Base-by-base conservation (phyloP, 768 basidiomycete species). In the Suillus luteus region DNA sequence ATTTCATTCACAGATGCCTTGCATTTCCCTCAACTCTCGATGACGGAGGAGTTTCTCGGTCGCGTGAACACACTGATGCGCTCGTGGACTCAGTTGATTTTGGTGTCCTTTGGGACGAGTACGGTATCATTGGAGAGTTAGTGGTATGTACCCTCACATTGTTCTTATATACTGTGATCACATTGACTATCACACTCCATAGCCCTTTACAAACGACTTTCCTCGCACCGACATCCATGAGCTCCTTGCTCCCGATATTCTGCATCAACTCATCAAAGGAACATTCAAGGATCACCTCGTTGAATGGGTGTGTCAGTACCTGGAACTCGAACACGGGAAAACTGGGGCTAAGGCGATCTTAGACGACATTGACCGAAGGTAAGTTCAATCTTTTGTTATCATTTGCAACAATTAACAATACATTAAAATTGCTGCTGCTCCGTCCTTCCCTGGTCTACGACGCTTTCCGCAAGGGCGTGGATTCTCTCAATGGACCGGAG, bases 211-310 rank as follows among this genome's bases (percentile, higher is more conserved):
- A 5, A 48, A 48, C 4, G 2, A 48, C 22, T 51, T 51, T 31
- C 27, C 27, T 51, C n/a, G 12, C 5, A 11, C 46, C 22, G 5
- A 48, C 22, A 48, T 66, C 24, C 60, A 66, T 17, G 40, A 64
- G 48, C 40, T 64, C 24, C 54, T 65, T 14, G 11, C 61, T 11
- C 64, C 64, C 12, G 12, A 65, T 31, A 44, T 62, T 5, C 55
- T 62, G 80, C 43, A 44, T 10, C 43, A 44, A 3, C 43, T 44
- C 19, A 44, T 44, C 19, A 44, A 44, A 44, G 43, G 79, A 10
- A 73, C 70, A 1, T 81, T 80, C 67, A 80, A 80, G 60, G 79
- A 80, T 57, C 79, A 80, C 62, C 65, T 80, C 7, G 78, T 81
- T 1, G 61, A 62, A 14, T 80, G 80, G 79, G 70, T 76, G 0